Evolutionary conservation across 2,329 filamentous ascomycete genomes (phyloP).

Genomic region (Fusarium citri): DNA sequence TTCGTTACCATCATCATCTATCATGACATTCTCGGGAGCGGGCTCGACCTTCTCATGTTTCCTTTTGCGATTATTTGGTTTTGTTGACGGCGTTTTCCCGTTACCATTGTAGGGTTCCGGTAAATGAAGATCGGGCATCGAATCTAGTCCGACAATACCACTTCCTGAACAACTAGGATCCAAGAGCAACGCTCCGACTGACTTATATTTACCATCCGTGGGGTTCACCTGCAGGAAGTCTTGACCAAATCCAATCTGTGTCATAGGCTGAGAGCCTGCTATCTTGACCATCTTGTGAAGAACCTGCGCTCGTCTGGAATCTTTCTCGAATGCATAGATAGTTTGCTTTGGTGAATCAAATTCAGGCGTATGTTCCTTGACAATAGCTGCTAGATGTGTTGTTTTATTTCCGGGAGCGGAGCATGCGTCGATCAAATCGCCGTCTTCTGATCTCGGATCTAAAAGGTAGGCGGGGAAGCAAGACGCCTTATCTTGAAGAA

Average conservation of each 20-base stretch:
- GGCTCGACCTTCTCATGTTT: conserved; percentile 56
- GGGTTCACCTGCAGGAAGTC: conserved; percentile 87
- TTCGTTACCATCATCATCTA: conserved; percentile 70
- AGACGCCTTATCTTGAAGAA: conserved; percentile 95
- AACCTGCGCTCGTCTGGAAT: conserved; percentile 76
- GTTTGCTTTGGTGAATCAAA: conserved; percentile 49
- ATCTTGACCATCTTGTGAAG: conserved; percentile 85
- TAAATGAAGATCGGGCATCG: conserved; percentile 76
- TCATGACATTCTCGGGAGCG: conserved; percentile 52
- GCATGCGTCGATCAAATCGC: conserved; percentile 90
- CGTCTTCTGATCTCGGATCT: conserved; percentile 72
- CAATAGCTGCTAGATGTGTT: conserved; percentile 86
- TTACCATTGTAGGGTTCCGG: conserved; percentile 50
- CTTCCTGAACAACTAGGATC: conserved; percentile 97
- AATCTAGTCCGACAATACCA: conserved; percentile 91
- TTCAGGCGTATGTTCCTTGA: conserved; percentile 60
- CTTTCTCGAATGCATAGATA: conserved; percentile 85
- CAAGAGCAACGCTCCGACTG: conserved; percentile 85
- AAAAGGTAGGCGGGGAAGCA: conserved; percentile 95
- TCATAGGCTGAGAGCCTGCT: conserved; percentile 76
- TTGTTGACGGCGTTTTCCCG: conserved; percentile 30
- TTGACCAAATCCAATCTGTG: conserved; percentile 76
- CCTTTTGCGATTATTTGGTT: conserved; percentile 56
- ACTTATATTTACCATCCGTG: conserved; percentile 65
- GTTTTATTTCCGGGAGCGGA: conserved; percentile 98